phyloP scores from a whole-genome alignment of 169 alveolate species.

The Cystoisospora suis region DNA sequence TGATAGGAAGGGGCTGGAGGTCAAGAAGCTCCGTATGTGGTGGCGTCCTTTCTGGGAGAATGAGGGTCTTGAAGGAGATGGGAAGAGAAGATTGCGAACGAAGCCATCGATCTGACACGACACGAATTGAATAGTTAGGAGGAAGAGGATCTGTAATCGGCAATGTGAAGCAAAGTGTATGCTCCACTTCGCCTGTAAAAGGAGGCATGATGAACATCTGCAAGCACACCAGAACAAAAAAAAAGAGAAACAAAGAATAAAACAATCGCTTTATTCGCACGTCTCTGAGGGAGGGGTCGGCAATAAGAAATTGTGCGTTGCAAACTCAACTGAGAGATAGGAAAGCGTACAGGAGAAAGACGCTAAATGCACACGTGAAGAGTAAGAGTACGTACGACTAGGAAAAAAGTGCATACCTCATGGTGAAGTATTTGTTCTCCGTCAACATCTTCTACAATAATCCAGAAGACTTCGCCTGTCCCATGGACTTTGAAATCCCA shows the following conservation, averaged over 20 bases:
- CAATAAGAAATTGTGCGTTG: neutral
- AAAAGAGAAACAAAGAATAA: neutral
- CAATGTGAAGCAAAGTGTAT: slow-evolving; percentile 91
- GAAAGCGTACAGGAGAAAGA: neutral
- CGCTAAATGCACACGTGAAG: neutral
- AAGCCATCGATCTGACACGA: slow-evolving; percentile 96
- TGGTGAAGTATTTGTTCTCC: slow-evolving; percentile 95
- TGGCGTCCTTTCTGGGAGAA: slow-evolving; percentile 91
- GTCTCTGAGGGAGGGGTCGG: neutral
- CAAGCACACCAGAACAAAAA: neutral
- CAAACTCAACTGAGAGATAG: neutral
- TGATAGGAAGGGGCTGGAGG: slow-evolving; percentile 92
- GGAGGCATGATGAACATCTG: slow-evolving; percentile 67
- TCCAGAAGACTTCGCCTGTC: slow-evolving; percentile 93
- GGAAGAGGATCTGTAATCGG: slow-evolving; percentile 97
- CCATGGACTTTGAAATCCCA: slow-evolving; percentile 95
- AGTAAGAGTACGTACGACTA: neutral
- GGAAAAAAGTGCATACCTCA: slow-evolving; percentile 74
- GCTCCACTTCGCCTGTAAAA: slow-evolving; percentile 80
- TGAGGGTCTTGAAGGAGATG: slow-evolving; percentile 87
- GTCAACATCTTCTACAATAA: slow-evolving; percentile 96
- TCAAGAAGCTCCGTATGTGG: slow-evolving; percentile 93
- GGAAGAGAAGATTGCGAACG: slow-evolving; percentile 85
- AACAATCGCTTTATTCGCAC: neutral
- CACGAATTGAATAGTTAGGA: slow-evolving; percentile 94